Evolutionary conservation across 1,284 basidiomycete species (phyloP).

Genomic region (Irpex lacteus): DNA sequence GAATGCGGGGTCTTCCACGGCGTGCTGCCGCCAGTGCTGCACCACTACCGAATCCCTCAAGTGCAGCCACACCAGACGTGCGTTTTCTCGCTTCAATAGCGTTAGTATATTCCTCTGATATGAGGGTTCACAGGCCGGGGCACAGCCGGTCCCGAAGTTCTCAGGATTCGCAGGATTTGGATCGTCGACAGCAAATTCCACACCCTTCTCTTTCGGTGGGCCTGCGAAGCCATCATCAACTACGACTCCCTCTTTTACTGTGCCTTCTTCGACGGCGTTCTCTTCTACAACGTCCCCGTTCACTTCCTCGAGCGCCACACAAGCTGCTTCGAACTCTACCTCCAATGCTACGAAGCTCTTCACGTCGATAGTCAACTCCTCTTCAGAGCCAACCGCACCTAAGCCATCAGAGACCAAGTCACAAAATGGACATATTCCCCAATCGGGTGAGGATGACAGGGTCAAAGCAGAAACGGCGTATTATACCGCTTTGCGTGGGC

Average conservation of each 20-base stretch:
- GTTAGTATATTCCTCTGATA: background rate
- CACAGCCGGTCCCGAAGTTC: conserved; percentile 33
- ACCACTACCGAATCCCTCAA: conserved; percentile 7
- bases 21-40: conserved; percentile 29
- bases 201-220: conserved; percentile 19
- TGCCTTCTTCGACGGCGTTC: conserved; percentile 6
- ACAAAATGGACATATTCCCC: conserved; percentile 4
- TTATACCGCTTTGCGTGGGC: conserved; percentile 74
- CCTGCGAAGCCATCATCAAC: conserved; percentile 12
- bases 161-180: conserved; percentile 51
- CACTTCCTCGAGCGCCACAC: conserved; percentile 5
- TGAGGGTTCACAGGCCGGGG: background rate
- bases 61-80: conserved; percentile 15
- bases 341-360: conserved; percentile 36
- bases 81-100: background rate
- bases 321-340: conserved; percentile 25
- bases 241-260: conserved; percentile 2
- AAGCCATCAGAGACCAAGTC: conserved; percentile 9
- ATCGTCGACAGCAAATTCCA: conserved; percentile 18
- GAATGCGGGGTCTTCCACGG: conserved; percentile 58
- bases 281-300: conserved; percentile 6
- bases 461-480: conserved; percentile 49
- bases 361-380: conserved; percentile 24
- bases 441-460: conserved; percentile 25
- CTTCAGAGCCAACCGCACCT: background rate